Percentiles rank a stretch among this genome's conserved stretches.
Evolutionary conservation across 2,329 filamentous ascomycete genomes (phyloP).

Genomic region (Gliomastix tumulicola): DNA sequence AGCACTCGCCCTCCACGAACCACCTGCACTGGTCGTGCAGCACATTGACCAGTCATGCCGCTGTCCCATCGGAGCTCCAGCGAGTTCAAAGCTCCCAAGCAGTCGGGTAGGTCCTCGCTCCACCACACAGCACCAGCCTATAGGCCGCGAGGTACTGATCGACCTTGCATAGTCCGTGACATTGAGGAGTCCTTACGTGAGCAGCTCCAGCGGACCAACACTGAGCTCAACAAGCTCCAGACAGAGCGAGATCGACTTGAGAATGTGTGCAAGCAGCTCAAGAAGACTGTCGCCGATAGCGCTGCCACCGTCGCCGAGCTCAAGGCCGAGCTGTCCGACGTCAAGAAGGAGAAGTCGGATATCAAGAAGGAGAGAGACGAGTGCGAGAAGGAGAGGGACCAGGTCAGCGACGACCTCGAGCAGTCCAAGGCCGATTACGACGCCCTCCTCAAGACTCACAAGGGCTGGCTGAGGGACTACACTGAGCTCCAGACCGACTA

Average conservation of each 20-base stretch:
- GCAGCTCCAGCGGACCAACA: slow-evolving; percentile 11
- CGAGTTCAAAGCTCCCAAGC: no score
- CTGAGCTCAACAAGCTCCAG: slow-evolving; percentile 13
- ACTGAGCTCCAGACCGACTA: slow-evolving; percentile 17
- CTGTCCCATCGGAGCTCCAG: slow-evolving; percentile 1
- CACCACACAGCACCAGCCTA: neutral
- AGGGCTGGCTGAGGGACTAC: slow-evolving; percentile 7
- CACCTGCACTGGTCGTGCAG: no score
- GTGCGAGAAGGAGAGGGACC: slow-evolving; percentile 15
- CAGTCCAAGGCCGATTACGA: slow-evolving; percentile 19
- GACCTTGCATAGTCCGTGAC: slow-evolving; percentile 1
- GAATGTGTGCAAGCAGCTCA: slow-evolving; percentile 16
- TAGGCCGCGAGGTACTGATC: neutral
- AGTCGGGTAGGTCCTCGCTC: slow-evolving; percentile 1
- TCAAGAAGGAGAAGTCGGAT: slow-evolving; percentile 6
- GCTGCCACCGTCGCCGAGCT: slow-evolving; percentile 2
- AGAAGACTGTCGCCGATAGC: slow-evolving; percentile 18
- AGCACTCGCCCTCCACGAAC: no score
- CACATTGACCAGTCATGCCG: slow-evolving; percentile 2
- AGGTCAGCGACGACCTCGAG: slow-evolving; percentile 10
- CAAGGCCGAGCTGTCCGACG: slow-evolving; percentile 4
- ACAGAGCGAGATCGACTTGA: slow-evolving; percentile 15
- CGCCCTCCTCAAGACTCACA: slow-evolving; percentile 10
- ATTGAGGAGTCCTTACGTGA: slow-evolving; percentile 9
- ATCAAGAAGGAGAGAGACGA: slow-evolving; percentile 11